A percentile compares a stretch with the other conserved stretches of the same genome.
Evolutionary conservation across 2,329 filamentous ascomycete genomes (phyloP).

Genomic region (Botryotinia narcissicola): DNA sequence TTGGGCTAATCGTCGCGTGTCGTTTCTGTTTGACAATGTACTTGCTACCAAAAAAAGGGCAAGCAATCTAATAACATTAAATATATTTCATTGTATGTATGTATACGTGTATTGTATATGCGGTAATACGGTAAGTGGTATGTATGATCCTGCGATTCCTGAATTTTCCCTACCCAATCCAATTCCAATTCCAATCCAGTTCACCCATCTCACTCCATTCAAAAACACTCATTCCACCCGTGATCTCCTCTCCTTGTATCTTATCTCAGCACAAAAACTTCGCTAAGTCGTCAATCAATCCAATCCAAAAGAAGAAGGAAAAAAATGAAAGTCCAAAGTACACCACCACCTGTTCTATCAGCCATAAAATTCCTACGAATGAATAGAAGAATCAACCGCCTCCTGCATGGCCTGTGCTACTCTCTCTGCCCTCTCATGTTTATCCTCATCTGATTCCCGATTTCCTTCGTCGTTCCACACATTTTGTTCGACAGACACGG

Average conservation of each 20-base stretch:
- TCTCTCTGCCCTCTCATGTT: constrained; percentile 12
- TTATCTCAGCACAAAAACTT: not conserved
- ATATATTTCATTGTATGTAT: constrained; percentile 13
- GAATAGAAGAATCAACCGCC: constrained; percentile 16
- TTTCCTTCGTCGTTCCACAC: not conserved
- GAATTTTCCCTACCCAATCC: not conserved
- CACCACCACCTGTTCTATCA: not conserved
- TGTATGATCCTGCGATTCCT: not conserved
- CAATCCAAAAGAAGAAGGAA: not conserved
- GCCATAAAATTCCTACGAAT: not conserved
- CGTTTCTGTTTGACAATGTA: not conserved
- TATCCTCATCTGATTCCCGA: not conserved
- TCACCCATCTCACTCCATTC: not conserved
- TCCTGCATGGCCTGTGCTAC: constrained; percentile 17
- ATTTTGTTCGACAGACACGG: not conserved
- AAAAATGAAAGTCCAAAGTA: not conserved
- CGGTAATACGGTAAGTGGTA: constrained; percentile 7
- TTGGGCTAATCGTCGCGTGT: not conserved
- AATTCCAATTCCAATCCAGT: not conserved
- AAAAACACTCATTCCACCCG: not conserved
- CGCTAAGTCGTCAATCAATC: not conserved
- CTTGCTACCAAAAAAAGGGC: not conserved
- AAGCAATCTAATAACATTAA: not conserved
- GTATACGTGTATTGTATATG: not conserved
- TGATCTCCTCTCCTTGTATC: not conserved